Evolutionary conservation across 495 filamentous ascomycete genomes (phyloP).

Genomic region (Lepidopterella palustris): DNA sequence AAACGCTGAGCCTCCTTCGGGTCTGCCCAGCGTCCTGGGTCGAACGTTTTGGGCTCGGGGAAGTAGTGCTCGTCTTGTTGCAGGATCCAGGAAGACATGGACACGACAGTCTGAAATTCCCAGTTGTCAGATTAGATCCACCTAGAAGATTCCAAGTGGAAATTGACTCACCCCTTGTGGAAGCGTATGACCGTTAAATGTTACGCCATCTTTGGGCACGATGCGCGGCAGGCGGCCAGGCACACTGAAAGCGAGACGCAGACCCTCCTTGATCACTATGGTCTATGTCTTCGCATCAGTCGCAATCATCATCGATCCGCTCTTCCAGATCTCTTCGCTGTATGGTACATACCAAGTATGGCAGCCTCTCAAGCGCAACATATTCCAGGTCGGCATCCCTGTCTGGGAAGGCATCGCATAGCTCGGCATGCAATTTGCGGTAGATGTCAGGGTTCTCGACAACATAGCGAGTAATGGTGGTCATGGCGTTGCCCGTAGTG

Average conservation of each 20-base stretch:
- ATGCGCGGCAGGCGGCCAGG: not conserved
- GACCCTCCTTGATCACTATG: not conserved
- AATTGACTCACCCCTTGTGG: too few species aligned
- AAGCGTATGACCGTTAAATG: not conserved
- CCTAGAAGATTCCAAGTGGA: too few species aligned
- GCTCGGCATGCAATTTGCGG: not conserved
- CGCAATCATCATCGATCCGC: too few species aligned
- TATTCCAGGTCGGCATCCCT: not conserved
- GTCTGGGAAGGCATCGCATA: not conserved
- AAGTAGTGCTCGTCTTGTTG: not conserved
- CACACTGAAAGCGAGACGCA: not conserved
- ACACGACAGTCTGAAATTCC: not conserved
- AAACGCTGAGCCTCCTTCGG: not conserved
- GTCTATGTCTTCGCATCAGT: too few species aligned
- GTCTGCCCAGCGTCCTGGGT: not conserved
- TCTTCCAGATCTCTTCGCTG: too few species aligned
- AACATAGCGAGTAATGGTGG: not conserved
- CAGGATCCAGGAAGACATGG: not conserved
- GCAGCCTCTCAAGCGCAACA: not conserved
- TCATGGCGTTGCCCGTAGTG: not conserved
- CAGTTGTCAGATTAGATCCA: too few species aligned
- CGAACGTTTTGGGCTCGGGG: not conserved
- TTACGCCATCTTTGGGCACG: not conserved
- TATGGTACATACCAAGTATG: not conserved
- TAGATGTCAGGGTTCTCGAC: not conserved